Evolutionary conservation across 306 rosid genomes (phyloP).

Genomic region (Leucaena leucocephala): DNA sequence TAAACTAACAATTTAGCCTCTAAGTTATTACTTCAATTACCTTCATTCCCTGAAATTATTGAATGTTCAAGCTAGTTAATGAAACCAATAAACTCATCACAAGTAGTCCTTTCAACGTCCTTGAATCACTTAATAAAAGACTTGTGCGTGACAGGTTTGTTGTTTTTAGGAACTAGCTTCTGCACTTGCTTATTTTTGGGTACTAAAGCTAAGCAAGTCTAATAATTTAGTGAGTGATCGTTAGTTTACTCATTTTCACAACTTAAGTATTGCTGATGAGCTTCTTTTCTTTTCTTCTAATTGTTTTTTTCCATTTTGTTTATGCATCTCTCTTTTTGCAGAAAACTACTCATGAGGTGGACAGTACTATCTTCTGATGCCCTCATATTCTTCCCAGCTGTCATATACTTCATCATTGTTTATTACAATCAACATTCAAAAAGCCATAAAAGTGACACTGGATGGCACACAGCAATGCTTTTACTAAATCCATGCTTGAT

Average conservation of each 20-base stretch:
- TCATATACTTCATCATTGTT: constrained; percentile 60
- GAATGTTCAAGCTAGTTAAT: not conserved
- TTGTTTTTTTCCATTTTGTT: no score
- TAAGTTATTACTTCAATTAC: not conserved
- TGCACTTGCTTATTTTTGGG: not conserved
- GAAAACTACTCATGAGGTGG: constrained; percentile 97
- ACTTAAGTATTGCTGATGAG: constrained; percentile 1
- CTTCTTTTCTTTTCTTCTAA: not conserved
- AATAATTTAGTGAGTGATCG: not conserved
- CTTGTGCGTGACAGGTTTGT: not conserved
- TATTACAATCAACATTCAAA: constrained; percentile 45
- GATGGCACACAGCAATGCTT: constrained; percentile 71
- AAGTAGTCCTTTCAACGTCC: not conserved
- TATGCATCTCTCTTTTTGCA: constrained; percentile 40
- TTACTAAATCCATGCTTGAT: constrained; percentile 75
- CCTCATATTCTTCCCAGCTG: constrained; percentile 84
- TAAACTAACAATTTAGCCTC: not conserved
- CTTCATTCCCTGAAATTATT: not conserved
- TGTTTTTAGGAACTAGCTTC: not conserved
- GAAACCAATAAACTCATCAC: not conserved
- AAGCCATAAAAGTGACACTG: constrained; percentile 55
- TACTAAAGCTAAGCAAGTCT: not conserved
- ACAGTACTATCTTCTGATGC: constrained; percentile 89
- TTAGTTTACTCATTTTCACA: not conserved
- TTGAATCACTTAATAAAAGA: not conserved